phyloP scores from a whole-genome alignment of 129 eudicot genomes.

The Gnaphalium uliginosum region DNA sequence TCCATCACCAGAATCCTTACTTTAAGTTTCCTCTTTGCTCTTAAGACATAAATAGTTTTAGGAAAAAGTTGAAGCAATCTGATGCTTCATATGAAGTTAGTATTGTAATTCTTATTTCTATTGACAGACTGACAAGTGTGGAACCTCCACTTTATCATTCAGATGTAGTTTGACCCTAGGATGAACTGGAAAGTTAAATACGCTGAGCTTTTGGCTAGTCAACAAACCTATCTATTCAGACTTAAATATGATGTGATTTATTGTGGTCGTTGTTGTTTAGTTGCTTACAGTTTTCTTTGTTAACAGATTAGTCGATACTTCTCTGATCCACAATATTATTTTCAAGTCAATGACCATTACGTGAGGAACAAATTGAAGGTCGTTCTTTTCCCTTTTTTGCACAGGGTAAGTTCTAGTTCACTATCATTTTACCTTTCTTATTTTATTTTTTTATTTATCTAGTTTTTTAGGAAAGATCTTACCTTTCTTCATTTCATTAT shows the following conservation, averaged over 20 bases:
- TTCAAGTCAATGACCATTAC: constrained; percentile 67
- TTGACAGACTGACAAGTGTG: background rate
- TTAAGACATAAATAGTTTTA: no score
- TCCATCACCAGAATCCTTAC: background rate
- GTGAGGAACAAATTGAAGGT: constrained; percentile 74
- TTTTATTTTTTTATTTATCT: background rate
- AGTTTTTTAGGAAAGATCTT: background rate
- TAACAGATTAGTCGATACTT: constrained; percentile 70
- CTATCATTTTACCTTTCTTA: background rate
- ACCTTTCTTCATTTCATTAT: background rate
- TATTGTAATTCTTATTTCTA: background rate
- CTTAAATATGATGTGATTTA: constrained; percentile 9
- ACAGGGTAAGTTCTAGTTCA: constrained; percentile 48
- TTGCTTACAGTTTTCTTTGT: constrained; percentile 2
- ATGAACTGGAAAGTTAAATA: background rate
- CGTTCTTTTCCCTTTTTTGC: constrained; percentile 63
- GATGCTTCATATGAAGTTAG: background rate
- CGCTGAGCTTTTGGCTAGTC: constrained; percentile 8
- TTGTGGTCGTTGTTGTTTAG: constrained; percentile 3
- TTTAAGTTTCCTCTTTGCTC: background rate
- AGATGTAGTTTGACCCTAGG: constrained; percentile 12
- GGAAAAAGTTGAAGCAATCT: background rate
- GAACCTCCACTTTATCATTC: constrained; percentile 12
- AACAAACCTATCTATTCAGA: background rate
- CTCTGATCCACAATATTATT: constrained; percentile 70